Base-by-base conservation (phyloP, 2,329 filamentous ascomycete species). In the Sphaerulina populicola region DNA sequence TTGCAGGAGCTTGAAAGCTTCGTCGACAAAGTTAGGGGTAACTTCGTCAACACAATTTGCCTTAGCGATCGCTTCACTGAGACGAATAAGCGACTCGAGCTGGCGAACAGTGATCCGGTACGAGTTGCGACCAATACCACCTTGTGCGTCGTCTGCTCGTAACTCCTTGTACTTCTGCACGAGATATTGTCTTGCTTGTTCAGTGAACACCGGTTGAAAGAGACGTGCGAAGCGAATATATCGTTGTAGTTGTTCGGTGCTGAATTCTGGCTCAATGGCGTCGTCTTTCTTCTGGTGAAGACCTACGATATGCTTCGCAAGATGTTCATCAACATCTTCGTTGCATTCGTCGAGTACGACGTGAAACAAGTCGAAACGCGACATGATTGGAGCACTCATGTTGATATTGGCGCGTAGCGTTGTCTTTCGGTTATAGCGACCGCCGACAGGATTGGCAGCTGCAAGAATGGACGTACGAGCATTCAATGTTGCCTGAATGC, bases 341-440 rank as follows among this genome's bases (percentile, higher is more conserved):
- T 96, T 94, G 68, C 91, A 97, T 64, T 98, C 93, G 67, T 98
- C 93, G 0, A 97, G 79, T 23, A 98, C 86, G 47, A 98, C 89
- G 66, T 98, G 98, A 78, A 98, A 98, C 8, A 98, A 77, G 74
- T 98, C 93, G 71, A 98, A 98, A 76, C 93, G 87, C 47, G 88
- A 95, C 93, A 98, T 98, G 74, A 98, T 98, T 52, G 93, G 93
- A 1, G 93, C 93, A 23, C 85, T 91, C 87, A 98, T 96, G 73
- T 97, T 97, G 72, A 98, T 91, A 69, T 98, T 98, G 57, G 88
- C 82, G 46, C 93, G 81, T 6, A 98, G 79, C 0, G 93, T 95
- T 0, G 86, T 85, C 74, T 97, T 98, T 63, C 91, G 86, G 72
- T 98, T 94, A 72, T 98, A 94, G n/a, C 93, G 82, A 10, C 93